Conservation (phyloP, 2,329 filamentous ascomycete genomes). For the Myriosclerotinia curreyana region DNA sequence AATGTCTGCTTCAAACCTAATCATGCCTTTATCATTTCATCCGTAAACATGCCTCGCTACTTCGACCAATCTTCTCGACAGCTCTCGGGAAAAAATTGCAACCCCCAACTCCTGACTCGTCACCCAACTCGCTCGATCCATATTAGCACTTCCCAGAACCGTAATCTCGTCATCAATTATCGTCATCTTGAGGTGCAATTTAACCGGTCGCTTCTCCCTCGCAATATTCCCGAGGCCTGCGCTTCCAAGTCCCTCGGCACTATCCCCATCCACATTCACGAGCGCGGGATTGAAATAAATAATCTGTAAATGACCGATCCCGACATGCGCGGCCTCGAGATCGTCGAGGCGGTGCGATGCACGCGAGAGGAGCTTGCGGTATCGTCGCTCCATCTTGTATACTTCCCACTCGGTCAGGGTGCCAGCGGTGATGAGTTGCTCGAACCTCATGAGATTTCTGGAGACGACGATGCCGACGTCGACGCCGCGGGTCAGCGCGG, state of each 20-base stretch:
- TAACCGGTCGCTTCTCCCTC: constrained; percentile 56
- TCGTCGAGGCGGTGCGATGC: constrained; percentile 22
- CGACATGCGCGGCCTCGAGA: not conserved
- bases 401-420: constrained; percentile 69
- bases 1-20: not conserved
- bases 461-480: constrained; percentile 66
- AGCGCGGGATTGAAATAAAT: constrained; percentile 34
- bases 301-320: constrained; percentile 32
- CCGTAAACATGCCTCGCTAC: constrained; percentile 24
- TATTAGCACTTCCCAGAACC: constrained; percentile 75
- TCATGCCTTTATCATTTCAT: not conserved
- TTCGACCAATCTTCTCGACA: constrained; percentile 37
- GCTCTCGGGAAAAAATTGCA: constrained; percentile 46
- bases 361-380: constrained; percentile 42
- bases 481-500: constrained; percentile 63
- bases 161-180: constrained; percentile 66
- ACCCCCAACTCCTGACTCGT: constrained; percentile 82
- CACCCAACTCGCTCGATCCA: constrained; percentile 83
- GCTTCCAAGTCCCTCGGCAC: no score
- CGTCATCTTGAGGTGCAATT: constrained; percentile 75
- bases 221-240: not conserved
- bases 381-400: constrained; percentile 54
- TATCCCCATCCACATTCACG: not conserved
- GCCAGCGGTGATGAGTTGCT: constrained; percentile 77
- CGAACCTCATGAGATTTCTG: constrained; percentile 68